Percentiles rank a stretch among this genome's conserved stretches.
Evolutionary conservation across 495 filamentous ascomycete genomes (phyloP).

Genomic region (Lophium mytilinum): DNA sequence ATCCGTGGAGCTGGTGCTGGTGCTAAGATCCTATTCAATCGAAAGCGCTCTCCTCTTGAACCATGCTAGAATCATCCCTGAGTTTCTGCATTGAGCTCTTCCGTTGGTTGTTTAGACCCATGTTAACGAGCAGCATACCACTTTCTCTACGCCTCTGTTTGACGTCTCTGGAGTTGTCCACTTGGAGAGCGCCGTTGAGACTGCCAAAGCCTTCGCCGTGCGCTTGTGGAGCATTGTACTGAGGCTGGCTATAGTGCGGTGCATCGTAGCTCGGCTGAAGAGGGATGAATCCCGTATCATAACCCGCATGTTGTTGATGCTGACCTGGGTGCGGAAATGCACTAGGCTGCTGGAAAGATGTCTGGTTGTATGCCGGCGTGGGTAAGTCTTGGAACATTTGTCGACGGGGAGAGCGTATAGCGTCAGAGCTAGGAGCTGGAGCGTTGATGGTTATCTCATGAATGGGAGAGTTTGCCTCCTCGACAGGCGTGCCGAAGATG

Average conservation of each 20-base stretch:
- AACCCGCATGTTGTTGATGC: constrained; percentile 27
- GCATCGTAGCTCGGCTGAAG: constrained; percentile 53
- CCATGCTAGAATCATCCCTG: constrained; percentile 8
- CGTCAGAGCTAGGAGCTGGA: constrained; percentile 45
- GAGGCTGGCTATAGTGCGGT: background rate
- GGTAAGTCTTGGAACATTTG: constrained; percentile 66
- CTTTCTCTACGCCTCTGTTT: constrained; percentile 31
- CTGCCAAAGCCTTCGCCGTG: constrained; percentile 29
- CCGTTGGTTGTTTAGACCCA: constrained; percentile 18
- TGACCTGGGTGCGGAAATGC: constrained; percentile 22
- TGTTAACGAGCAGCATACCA: constrained; percentile 30
- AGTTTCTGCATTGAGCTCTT: constrained; percentile 23
- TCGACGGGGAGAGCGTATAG: constrained; percentile 56
- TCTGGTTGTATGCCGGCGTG: constrained; percentile 56
- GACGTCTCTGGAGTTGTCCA: constrained; percentile 12
- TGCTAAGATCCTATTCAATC: constrained; percentile 4
- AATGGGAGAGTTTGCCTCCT: constrained; percentile 43
- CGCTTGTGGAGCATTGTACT: constrained; percentile 26
- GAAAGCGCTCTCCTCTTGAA: constrained; percentile 22
- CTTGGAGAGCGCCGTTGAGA: constrained; percentile 31
- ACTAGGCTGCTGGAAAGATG: constrained; percentile 40
- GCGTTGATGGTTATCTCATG: constrained; percentile 41
- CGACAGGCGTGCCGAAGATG: constrained; percentile 69
- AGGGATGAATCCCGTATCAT: constrained; percentile 54
- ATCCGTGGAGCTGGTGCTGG: no score